Conservation (phyloP, 768 basidiomycete species). For the Mycena amicta region DNA sequence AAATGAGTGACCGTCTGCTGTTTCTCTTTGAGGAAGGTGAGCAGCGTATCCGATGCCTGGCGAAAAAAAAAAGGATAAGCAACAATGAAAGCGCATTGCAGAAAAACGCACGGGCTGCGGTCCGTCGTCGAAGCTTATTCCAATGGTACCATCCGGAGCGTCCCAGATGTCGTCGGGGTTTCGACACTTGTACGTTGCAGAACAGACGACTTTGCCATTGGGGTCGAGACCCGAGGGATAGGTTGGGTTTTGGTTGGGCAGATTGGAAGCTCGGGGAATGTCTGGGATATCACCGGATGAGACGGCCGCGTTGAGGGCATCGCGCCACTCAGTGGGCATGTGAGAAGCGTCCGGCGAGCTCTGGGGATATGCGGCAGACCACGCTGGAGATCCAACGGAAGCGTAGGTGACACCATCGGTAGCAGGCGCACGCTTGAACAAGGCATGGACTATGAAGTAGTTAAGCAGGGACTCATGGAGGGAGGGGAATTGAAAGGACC, state of each 20-base stretch:
- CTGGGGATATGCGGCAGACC: conserved; percentile 41
- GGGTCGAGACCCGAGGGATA: conserved; percentile 41
- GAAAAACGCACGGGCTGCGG: conserved; percentile 43
- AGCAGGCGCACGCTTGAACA: conserved; percentile 59
- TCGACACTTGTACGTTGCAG: conserved; percentile 65
- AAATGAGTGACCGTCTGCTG: conserved; percentile 82
- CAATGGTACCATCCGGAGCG: conserved; percentile 70
- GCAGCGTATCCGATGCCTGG: conserved; percentile 52
- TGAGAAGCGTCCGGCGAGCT: conserved; percentile 50
- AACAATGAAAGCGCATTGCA: no score
- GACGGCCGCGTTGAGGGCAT: conserved; percentile 61
- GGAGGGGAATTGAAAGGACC: not conserved
- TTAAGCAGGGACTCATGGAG: not conserved
- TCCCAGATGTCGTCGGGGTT: conserved; percentile 70
- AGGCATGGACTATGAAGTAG: conserved; percentile 37
- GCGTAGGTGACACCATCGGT: conserved; percentile 35
- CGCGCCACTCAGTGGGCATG: not conserved
- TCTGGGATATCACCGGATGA: conserved; percentile 73
- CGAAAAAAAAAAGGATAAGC: no score
- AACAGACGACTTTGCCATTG: conserved; percentile 26
- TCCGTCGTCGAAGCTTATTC: conserved; percentile 80
- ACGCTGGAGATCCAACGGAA: conserved; percentile 8
- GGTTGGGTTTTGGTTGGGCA: conserved; percentile 36
- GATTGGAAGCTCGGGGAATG: conserved; percentile 51
- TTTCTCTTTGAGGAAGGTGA: conserved; percentile 68